Evolutionary conservation across 192 early-diverging fungal genomes (phyloP).

Genomic region (Powellomyces hirtus): DNA sequence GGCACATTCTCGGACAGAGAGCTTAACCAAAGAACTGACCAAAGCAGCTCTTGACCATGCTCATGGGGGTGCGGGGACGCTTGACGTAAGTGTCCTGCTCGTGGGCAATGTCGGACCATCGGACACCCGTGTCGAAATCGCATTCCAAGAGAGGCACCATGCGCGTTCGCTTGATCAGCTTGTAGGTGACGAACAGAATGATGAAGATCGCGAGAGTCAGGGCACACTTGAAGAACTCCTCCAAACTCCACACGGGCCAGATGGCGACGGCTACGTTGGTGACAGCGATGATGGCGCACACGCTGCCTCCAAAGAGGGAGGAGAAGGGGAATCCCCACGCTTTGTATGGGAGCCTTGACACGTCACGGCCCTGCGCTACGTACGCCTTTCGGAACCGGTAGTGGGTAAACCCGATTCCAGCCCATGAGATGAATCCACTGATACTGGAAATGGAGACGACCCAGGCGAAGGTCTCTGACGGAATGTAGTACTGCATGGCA

Average conservation of each 20-base stretch:
- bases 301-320: conserved; percentile 11
- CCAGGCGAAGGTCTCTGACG: conserved; percentile 45
- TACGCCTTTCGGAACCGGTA: conserved; percentile 42
- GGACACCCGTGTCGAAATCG: conserved; percentile 59
- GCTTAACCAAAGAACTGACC: conserved; percentile 9
- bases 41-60: neutral
- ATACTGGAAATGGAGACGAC: conserved; percentile 36
- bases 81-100: conserved; percentile 5
- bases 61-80: neutral
- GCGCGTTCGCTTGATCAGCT: conserved; percentile 56
- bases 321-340: conserved; percentile 29
- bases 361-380: conserved; percentile 31
- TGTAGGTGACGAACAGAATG: conserved; percentile 63
- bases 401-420: conserved; percentile 39
- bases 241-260: neutral
- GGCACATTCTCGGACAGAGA: no score
- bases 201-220: conserved; percentile 58
- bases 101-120: conserved; percentile 18
- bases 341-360: conserved; percentile 34
- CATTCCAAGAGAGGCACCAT: conserved; percentile 60
- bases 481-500: conserved; percentile 52
- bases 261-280: conserved; percentile 8
- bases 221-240: conserved; percentile 1
- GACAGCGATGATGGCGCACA: conserved; percentile 20
- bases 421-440: conserved; percentile 39